These are phyloP conservation scores for Acanthamoeba lenticulata DNA, from an alignment of 208 protist genomes.

Conservation along the genomic window DNA sequence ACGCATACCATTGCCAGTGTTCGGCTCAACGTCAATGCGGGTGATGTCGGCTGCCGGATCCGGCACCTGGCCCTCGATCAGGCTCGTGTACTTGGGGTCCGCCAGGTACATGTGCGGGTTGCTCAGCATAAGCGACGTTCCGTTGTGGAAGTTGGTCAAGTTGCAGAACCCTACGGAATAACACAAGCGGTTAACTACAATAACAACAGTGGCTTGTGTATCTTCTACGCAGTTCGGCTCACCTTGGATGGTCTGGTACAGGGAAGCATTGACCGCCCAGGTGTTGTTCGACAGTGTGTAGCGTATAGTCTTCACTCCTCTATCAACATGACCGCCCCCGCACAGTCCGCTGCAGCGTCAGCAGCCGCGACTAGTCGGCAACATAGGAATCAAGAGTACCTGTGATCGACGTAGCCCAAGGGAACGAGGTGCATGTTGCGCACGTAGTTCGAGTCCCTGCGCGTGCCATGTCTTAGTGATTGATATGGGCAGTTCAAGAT, in stretches of 20 bases:
- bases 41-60: constrained; percentile 14
- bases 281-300: constrained; percentile 13
- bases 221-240: not conserved
- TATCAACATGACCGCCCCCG: not conserved
- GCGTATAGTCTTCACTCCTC: constrained; percentile 40
- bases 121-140: not conserved
- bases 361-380: not conserved
- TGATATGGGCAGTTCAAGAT: not conserved
- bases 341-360: not conserved
- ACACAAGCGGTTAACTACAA: not conserved
- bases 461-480: not conserved
- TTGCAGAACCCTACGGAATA: constrained; percentile 39
- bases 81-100: constrained; percentile 36
- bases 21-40: constrained; percentile 58
- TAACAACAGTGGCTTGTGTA: not conserved
- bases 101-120: constrained; percentile 70
- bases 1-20: constrained; percentile 58
- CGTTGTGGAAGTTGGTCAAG: constrained; percentile 35
- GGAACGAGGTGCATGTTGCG: constrained; percentile 28
- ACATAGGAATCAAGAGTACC: not conserved
- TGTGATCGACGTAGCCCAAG: not conserved
- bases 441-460: constrained; percentile 54
- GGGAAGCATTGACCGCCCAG: not conserved
- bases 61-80: not conserved
- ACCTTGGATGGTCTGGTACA: constrained; percentile 48